Conservation (phyloP, 2,329 filamentous ascomycete genomes). For the Ceratocystis alfenasii region DNA sequence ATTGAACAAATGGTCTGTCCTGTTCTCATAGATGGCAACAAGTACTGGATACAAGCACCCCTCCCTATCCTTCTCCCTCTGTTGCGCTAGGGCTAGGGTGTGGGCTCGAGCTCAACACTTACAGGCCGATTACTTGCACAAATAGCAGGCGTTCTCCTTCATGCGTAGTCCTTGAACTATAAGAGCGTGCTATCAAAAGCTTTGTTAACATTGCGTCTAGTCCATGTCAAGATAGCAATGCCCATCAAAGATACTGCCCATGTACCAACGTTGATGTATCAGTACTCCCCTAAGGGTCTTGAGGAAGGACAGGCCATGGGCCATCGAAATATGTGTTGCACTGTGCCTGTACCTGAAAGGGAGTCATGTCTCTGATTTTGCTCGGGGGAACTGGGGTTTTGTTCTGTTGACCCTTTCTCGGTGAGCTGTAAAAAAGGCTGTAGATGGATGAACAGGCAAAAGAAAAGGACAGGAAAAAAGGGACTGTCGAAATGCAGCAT, state of each 20-base stretch:
- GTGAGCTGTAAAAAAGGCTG: not conserved
- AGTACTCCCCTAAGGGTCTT: too few relatives aligned
- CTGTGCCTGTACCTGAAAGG: slow-evolving; percentile 1
- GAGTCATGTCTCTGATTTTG: not conserved
- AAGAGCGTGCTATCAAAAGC: too few relatives aligned
- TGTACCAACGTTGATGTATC: too few relatives aligned
- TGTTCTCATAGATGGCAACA: not conserved
- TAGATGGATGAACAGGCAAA: not conserved
- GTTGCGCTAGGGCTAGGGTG: not conserved
- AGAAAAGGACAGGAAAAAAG: not conserved
- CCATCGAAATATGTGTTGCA: too few relatives aligned
- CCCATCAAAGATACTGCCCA: too few relatives aligned
- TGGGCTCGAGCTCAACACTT: not conserved
- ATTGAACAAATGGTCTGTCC: slow-evolving; percentile 1
- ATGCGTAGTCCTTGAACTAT: too few relatives aligned
- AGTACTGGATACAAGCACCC: not conserved
- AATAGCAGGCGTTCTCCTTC: not conserved
- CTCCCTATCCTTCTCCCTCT: not conserved
- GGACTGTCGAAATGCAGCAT: not conserved
- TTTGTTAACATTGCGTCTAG: too few relatives aligned
- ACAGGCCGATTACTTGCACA: not conserved
- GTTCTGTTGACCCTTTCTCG: not conserved
- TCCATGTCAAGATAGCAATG: too few relatives aligned
- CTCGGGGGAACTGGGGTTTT: not conserved
- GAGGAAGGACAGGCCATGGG: too few relatives aligned